Percentiles rank a stretch among this genome's conserved stretches.
Conservation (phyloP, 106 monocot genomes). For the Triglochin maritima region DNA sequence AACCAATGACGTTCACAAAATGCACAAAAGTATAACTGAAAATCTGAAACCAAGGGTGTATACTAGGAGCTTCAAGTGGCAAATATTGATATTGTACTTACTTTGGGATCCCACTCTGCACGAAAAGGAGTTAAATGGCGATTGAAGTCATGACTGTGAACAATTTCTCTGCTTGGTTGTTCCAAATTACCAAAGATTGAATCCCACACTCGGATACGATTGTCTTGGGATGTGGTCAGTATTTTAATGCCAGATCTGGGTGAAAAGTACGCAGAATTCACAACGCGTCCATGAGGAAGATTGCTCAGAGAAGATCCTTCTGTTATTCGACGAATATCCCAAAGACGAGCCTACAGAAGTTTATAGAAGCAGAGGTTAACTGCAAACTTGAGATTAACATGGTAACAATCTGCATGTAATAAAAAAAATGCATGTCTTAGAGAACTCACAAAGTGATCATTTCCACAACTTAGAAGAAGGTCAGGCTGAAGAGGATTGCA, state of each 20-base stretch:
- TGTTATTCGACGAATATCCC: constrained; percentile 63
- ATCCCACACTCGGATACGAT: constrained; percentile 92
- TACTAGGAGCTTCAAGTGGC: too few species aligned
- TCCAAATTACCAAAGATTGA: constrained; percentile 73
- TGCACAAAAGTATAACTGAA: too few species aligned
- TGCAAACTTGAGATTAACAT: too few species aligned
- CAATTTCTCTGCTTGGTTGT: constrained; percentile 69
- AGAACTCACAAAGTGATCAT: constrained; percentile 92
- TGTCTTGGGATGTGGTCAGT: constrained; percentile 75
- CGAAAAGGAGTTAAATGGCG: constrained; percentile 83
- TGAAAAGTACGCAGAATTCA: constrained; percentile 87
- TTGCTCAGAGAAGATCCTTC: constrained; percentile 40
- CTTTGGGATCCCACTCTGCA: constrained; percentile 99
- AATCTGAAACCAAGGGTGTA: too few species aligned
- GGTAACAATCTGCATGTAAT: background rate
- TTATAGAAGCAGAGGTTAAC: background rate
- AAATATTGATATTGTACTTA: constrained; percentile 4
- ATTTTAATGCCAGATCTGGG: constrained; percentile 71
- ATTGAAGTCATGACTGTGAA: constrained; percentile 95
- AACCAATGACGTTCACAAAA: too few species aligned
- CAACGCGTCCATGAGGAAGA: constrained; percentile 78
- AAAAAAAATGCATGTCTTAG: background rate
- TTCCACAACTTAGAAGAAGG: constrained; percentile 84
- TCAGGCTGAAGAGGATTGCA: constrained; percentile 82
- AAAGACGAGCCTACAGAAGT: constrained; percentile 58